Evolutionary conservation across 2,329 filamentous ascomycete species (phyloP), one percentile per base, ranked within the genome.

Genomic region (Sporothrix dimorphospora): DNA sequence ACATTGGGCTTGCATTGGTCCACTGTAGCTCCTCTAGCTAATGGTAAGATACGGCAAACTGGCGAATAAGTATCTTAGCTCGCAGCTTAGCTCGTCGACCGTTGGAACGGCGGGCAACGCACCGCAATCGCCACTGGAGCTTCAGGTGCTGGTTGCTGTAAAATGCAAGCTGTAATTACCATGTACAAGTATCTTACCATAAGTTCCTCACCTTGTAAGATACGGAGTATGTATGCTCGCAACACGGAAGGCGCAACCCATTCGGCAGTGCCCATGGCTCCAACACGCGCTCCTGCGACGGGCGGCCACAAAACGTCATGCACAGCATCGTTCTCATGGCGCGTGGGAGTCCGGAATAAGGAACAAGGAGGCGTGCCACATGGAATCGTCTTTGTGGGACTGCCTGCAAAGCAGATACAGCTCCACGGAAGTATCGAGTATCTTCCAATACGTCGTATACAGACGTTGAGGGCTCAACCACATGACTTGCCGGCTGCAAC

Each of bases 1-100:
- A 38, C 59, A 63, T 63, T 63, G 59, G 59, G 59, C 40, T 65
- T 65, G 61, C 61, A 65, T 65, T 65, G 38, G 61, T 65, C 45
- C 38, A 65, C 59, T 11, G n/a, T 45, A 65, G 59, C 59, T 65
- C 38, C 59, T 65, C 34, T 27, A 27, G 38, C 38, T 65, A 27
- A 12, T 9, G n/a, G 59, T 24, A 11, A 16, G 34, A 61, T 40
- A 42, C n/a, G 42, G 61, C 61, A 65, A 47, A 47, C 24, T 16
- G 38, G 30, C 16, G 55, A 53, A n/a, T 4, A n/a, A n/a, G n/a
- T n/a, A n/a, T n/a, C n/a, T n/a, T n/a, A n/a, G n/a, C n/a, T n/a
- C n/a, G n/a, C n/a, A n/a, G n/a, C n/a, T n/a, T n/a, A 59, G 55
- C 30, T 65, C 21, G 9, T 3, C 16, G 53, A 5, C 45, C 3